These are phyloP conservation scores for Dactylellina leptospora DNA, from an alignment of 2,329 filamentous ascomycete genomes.

Conservation along the genomic window DNA sequence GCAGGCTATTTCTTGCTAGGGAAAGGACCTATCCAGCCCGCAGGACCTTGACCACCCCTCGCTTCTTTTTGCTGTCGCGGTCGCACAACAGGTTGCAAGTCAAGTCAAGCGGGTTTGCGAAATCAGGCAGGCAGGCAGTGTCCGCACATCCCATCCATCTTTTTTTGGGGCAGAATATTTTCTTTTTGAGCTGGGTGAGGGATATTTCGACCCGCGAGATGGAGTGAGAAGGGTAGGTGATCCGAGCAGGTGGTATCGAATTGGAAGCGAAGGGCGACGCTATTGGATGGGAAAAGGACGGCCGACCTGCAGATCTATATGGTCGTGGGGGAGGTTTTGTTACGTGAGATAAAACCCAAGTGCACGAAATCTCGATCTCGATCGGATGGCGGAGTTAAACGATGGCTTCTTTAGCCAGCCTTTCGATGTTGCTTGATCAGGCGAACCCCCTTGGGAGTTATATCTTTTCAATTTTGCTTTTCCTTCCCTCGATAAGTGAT, in stretches of 20 bases:
- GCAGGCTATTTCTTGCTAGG: no score
- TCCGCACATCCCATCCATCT: not conserved
- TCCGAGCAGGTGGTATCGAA: constrained; percentile 39
- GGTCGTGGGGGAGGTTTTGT: not conserved
- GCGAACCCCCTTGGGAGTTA: no score
- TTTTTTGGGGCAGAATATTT: not conserved
- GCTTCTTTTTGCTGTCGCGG: constrained; percentile 17
- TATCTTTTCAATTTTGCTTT: no score
- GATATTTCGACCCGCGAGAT: constrained; percentile 22
- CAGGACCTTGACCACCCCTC: constrained; percentile 13
- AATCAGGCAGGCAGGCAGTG: constrained; percentile 2
- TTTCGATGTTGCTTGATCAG: no score
- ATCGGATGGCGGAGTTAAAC: no score
- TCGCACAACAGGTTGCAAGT: constrained; percentile 15
- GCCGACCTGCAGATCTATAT: constrained; percentile 20
- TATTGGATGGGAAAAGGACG: constrained; percentile 21
- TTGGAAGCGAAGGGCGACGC: constrained; percentile 6
- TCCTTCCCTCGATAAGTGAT: no score
- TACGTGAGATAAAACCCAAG: not conserved
- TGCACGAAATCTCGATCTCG: constrained; percentile 17
- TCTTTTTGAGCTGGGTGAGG: constrained; percentile 6
- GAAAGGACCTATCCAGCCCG: no score
- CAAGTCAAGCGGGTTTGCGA: no score
- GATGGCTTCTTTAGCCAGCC: no score
- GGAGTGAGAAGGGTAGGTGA: constrained; percentile 10